These are phyloP conservation scores for Aspergillus bridgeri DNA, from an alignment of 495 filamentous ascomycete species.

Conservation along the genomic window DNA sequence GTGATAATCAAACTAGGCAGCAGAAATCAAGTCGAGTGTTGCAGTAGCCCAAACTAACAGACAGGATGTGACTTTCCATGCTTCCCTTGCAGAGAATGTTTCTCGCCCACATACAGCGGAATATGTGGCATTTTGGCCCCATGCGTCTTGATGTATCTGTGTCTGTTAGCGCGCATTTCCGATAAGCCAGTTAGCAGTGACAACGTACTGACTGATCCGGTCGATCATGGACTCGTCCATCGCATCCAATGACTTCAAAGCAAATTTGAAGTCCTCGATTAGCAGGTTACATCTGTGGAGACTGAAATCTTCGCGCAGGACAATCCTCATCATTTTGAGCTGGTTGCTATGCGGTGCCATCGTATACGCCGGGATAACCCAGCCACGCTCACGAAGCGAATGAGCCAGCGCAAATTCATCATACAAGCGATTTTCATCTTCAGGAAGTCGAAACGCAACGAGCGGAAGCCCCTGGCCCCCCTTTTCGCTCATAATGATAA, in stretches of 20 bases:
- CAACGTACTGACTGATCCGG: slow-evolving; percentile 58
- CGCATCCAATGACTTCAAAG: slow-evolving; percentile 58
- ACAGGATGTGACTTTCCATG: slow-evolving; percentile 76
- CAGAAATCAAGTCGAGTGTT: neutral
- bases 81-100: slow-evolving; percentile 75
- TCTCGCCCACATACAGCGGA: slow-evolving; percentile 61
- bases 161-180: slow-evolving; percentile 2
- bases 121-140: slow-evolving; percentile 45
- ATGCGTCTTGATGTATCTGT: slow-evolving; percentile 48
- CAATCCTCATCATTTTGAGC: slow-evolving; percentile 82
- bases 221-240: slow-evolving; percentile 66
- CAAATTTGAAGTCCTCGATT: slow-evolving; percentile 69
- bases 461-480: slow-evolving; percentile 74
- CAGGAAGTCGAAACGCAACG: slow-evolving; percentile 75
- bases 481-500: slow-evolving; percentile 79
- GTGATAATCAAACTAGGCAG: neutral
- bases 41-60: too few species aligned
- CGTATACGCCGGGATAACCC: slow-evolving; percentile 91
- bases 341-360: slow-evolving; percentile 82
- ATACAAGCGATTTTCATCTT: slow-evolving; percentile 57
- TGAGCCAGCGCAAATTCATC: slow-evolving; percentile 84
- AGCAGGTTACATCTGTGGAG: slow-evolving; percentile 70
- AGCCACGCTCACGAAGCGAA: slow-evolving; percentile 75
- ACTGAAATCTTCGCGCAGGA: slow-evolving; percentile 86
- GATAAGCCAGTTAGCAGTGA: slow-evolving; percentile 10